Evolutionary conservation across 352 stramenopile species (phyloP).

Genomic region (Pilasporangium apinafurcum): DNA sequence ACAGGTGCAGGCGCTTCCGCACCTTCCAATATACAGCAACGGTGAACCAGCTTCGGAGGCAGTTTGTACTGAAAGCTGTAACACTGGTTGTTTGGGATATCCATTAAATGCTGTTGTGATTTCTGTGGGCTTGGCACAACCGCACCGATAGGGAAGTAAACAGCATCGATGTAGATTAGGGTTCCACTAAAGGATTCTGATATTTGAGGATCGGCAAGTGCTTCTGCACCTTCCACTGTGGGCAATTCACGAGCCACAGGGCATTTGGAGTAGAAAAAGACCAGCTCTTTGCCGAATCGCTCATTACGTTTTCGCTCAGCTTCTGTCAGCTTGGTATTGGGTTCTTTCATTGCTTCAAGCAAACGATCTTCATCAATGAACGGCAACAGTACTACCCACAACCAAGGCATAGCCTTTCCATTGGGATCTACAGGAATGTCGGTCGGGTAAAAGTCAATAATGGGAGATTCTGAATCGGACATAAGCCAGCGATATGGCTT

Average conservation of each 20-base stretch:
- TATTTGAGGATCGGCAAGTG: conserved; percentile 32
- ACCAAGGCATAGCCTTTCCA: conserved; percentile 98
- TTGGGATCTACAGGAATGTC: conserved; percentile 97
- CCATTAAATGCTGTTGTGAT: conserved; percentile 52
- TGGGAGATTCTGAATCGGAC: conserved; percentile 92
- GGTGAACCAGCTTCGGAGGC: conserved; percentile 38
- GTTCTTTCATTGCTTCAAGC: conserved; percentile 80
- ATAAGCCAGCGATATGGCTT: conserved; percentile 94
- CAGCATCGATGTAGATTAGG: conserved; percentile 61
- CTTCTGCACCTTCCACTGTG: conserved; percentile 33
- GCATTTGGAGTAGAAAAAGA: conserved; percentile 78
- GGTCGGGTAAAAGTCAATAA: conserved; percentile 96
- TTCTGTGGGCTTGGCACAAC: conserved; percentile 76
- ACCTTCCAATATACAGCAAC: conserved; percentile 53
- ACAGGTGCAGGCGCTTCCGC: conserved; percentile 27
- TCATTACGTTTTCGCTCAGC: conserved; percentile 82
- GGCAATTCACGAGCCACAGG: conserved; percentile 34
- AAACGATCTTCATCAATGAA: conserved; percentile 98
- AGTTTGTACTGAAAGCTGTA: conserved; percentile 79
- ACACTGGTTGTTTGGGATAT: conserved; percentile 85
- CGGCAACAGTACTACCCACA: conserved; percentile 97
- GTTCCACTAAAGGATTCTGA: conserved; percentile 66
- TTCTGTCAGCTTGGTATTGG: conserved; percentile 58
- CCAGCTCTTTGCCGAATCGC: conserved; percentile 73
- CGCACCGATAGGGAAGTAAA: conserved; percentile 69